Conservation (phyloP, 208 protist genomes). For the Phytomonas sp. region DNA sequence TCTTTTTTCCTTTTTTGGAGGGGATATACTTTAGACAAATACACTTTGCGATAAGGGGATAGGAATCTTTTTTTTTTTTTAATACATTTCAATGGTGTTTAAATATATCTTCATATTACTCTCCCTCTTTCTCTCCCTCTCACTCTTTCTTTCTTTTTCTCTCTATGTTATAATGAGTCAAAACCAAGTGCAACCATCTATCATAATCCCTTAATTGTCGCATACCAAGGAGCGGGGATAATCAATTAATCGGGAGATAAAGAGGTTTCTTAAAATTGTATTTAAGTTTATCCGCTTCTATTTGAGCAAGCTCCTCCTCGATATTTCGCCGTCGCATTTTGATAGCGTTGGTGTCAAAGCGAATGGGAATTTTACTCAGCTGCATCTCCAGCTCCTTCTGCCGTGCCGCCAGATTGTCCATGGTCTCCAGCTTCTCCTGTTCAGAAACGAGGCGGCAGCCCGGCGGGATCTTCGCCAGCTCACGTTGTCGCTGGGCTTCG, state of each 20-base stretch:
- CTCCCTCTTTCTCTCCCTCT: no score
- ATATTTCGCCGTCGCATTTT: conserved; percentile 45
- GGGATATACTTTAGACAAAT: neutral
- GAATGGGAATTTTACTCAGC: conserved; percentile 73
- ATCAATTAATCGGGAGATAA: conserved; percentile 47
- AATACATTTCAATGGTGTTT: neutral
- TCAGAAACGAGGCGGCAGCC: conserved; percentile 75
- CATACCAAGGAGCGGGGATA: neutral
- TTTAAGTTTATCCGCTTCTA: conserved; percentile 51
- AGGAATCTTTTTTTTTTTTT: neutral
- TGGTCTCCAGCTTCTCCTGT: conserved; percentile 59
- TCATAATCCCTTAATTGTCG: neutral
- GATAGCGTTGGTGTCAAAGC: conserved; percentile 75
- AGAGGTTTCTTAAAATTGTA: conserved; percentile 58
- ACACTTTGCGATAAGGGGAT: neutral
- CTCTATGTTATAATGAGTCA: neutral
- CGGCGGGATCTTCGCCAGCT: conserved; percentile 64
- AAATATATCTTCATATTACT: neutral
- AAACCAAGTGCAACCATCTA: neutral
- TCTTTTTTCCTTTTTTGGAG: neutral
- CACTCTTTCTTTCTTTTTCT: no score
- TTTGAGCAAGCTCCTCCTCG: conserved; percentile 63
- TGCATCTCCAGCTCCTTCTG: conserved; percentile 69
- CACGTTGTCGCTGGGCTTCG: conserved; percentile 39
- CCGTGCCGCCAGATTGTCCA: conserved; percentile 37